phyloP scores from a whole-genome alignment of 495 filamentous ascomycete genomes.

The Penicillium macrosclerotiorum region DNA sequence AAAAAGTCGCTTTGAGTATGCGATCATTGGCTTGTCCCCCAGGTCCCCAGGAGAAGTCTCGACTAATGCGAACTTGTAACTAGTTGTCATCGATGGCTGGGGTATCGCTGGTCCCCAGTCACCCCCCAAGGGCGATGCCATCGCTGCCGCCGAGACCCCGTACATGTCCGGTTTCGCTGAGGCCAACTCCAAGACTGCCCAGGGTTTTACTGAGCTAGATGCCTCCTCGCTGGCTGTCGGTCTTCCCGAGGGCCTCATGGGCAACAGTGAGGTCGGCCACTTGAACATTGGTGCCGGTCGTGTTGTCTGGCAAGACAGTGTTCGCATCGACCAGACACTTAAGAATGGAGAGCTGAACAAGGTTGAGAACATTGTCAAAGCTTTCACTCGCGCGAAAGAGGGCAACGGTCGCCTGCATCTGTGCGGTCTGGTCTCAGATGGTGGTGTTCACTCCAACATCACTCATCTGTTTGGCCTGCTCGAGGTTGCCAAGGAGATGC shows the following conservation, averaged over 20 bases:
- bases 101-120: slow-evolving; percentile 79
- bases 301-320: slow-evolving; percentile 99
- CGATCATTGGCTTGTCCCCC: slow-evolving; percentile 21
- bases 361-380: slow-evolving; percentile 73
- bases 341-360: slow-evolving; percentile 82
- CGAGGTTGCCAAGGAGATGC: slow-evolving; percentile 81
- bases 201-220: slow-evolving; percentile 84
- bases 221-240: slow-evolving; percentile 95
- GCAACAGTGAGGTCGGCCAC: slow-evolving; percentile 97
- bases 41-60: slow-evolving; percentile 9
- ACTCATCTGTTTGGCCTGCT: slow-evolving; percentile 85
- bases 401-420: slow-evolving; percentile 91
- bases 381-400: slow-evolving; percentile 77
- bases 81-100: slow-evolving; percentile 99
- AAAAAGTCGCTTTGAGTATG: slow-evolving; percentile 92
- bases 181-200: slow-evolving; percentile 59
- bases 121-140: slow-evolving; percentile 85
- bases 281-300: slow-evolving; percentile 97
- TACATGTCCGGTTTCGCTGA: slow-evolving; percentile 78
- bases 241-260: slow-evolving; percentile 95
- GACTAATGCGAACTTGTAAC: slow-evolving; percentile 23
- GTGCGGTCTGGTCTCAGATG: slow-evolving; percentile 85
- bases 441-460: slow-evolving; percentile 95
- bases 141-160: slow-evolving; percentile 86
- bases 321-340: slow-evolving; percentile 92